Evolutionary conservation across 2,329 filamentous ascomycete species (phyloP).

Genomic region (Orbilia oligospora): DNA sequence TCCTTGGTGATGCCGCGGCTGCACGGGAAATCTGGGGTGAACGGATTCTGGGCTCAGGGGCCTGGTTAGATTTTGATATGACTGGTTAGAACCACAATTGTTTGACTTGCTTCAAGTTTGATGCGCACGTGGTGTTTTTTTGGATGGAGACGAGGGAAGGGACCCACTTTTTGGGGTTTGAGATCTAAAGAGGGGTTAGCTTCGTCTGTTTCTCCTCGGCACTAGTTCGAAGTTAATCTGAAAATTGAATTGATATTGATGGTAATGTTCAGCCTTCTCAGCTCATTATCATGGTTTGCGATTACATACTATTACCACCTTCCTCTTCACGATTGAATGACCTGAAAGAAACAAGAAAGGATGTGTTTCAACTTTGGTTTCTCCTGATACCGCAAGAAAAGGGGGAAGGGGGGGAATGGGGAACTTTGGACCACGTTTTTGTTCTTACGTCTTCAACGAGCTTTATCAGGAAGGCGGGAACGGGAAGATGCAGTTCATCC

Average conservation of each 20-base stretch:
- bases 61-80: slow-evolving; percentile 17
- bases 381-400: slow-evolving; percentile 4
- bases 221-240: slow-evolving; percentile 8
- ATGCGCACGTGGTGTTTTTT: slow-evolving; percentile 55
- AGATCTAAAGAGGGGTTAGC: slow-evolving; percentile 39
- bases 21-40: slow-evolving; percentile 27
- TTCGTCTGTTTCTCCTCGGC: slow-evolving; percentile 8
- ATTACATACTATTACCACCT: slow-evolving; percentile 30
- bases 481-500: slow-evolving; percentile 51
- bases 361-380: slow-evolving; percentile 43
- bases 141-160: slow-evolving; percentile 49
- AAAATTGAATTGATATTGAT: slow-evolving; percentile 12
- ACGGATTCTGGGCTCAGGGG: slow-evolving; percentile 24
- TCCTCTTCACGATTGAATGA: slow-evolving; percentile 13
- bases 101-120: slow-evolving; percentile 22
- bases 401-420: background rate
- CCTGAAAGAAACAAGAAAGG: slow-evolving; percentile 12
- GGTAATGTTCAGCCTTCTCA: slow-evolving; percentile 8
- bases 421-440: slow-evolving; percentile 47
- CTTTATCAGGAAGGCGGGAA: slow-evolving; percentile 60
- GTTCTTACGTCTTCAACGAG: slow-evolving; percentile 35
- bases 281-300: background rate
- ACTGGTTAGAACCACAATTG: slow-evolving; percentile 45
- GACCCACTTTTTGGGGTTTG: slow-evolving; percentile 39
- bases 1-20: slow-evolving; percentile 40